Evolutionary conservation across 305 asterid genomes (phyloP).

Genomic region (Stenogyne calaminthoides): DNA sequence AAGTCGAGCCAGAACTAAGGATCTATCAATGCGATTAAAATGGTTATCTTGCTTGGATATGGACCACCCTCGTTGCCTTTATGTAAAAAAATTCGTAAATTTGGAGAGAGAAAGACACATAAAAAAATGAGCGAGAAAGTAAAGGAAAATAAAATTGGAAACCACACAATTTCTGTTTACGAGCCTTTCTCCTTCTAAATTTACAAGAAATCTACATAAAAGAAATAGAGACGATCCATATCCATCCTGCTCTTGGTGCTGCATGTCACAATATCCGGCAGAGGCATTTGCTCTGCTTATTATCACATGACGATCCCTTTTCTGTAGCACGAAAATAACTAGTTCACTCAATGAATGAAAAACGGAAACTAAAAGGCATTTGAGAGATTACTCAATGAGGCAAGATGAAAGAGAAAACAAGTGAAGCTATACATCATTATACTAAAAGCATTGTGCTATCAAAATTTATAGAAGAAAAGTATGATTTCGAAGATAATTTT

Average conservation of each 20-base stretch:
- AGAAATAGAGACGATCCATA: not conserved
- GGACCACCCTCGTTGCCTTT: not conserved
- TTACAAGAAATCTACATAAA: not conserved
- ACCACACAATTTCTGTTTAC: too few species aligned
- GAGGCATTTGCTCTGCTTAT: constrained; percentile 56
- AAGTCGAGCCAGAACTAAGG: not conserved
- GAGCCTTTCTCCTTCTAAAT: not conserved
- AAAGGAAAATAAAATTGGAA: too few species aligned
- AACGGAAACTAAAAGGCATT: not conserved
- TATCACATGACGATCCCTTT: constrained; percentile 44
- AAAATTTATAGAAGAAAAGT: not conserved
- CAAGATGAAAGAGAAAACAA: not conserved
- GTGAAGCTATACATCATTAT: not conserved
- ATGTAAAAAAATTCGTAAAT: not conserved
- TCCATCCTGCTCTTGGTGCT: constrained; percentile 27
- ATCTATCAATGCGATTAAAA: constrained; percentile 17
- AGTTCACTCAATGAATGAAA: not conserved
- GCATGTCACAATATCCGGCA: constrained; percentile 68
- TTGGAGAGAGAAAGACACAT: not conserved
- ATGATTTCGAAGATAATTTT: too few species aligned
- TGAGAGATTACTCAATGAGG: not conserved
- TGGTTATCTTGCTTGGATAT: not conserved
- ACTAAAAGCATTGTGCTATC: not conserved
- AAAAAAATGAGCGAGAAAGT: too few species aligned
- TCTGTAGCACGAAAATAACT: constrained; percentile 42